Evolutionary conservation across 2,329 filamentous ascomycete species (phyloP).

Genomic region (Leptographium procerum): DNA sequence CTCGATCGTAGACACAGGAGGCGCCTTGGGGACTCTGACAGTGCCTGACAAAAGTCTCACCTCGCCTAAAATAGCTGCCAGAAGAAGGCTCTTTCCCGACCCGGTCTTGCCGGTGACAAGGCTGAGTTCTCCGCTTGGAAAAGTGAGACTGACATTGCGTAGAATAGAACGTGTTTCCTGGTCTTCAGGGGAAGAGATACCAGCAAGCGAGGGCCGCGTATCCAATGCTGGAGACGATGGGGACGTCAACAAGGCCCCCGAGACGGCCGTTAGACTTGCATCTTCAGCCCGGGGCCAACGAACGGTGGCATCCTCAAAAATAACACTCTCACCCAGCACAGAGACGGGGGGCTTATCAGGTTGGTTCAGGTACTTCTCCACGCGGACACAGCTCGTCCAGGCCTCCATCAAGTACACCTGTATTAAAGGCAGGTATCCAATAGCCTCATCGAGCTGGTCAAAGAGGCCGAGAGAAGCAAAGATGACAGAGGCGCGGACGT

Average conservation of each 20-base stretch:
- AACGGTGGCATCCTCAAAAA: slow-evolving; percentile 20
- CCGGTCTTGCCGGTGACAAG: slow-evolving; percentile 27
- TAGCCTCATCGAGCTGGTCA: slow-evolving; percentile 23
- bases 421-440: slow-evolving; percentile 20
- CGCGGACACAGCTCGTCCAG: slow-evolving; percentile 22
- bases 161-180: slow-evolving; percentile 21
- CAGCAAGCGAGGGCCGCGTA: too few species aligned
- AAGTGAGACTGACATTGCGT: slow-evolving; percentile 20
- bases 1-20: slow-evolving; percentile 14
- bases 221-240: neutral
- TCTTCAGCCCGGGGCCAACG: slow-evolving; percentile 23
- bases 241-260: neutral
- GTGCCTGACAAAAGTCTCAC: slow-evolving; percentile 24
- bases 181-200: neutral
- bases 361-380: slow-evolving; percentile 23
- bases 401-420: slow-evolving; percentile 24
- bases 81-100: slow-evolving; percentile 26
- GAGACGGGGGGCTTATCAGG: slow-evolving; percentile 19
- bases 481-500: slow-evolving; percentile 23
- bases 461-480: slow-evolving; percentile 24
- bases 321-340: slow-evolving; percentile 15
- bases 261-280: slow-evolving; percentile 6
- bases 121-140: slow-evolving; percentile 22
- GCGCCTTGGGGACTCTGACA: slow-evolving; percentile 17
- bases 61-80: slow-evolving; percentile 27